Conservation (phyloP, 495 filamentous ascomycete species). For the Aspergillus biplanus region DNA sequence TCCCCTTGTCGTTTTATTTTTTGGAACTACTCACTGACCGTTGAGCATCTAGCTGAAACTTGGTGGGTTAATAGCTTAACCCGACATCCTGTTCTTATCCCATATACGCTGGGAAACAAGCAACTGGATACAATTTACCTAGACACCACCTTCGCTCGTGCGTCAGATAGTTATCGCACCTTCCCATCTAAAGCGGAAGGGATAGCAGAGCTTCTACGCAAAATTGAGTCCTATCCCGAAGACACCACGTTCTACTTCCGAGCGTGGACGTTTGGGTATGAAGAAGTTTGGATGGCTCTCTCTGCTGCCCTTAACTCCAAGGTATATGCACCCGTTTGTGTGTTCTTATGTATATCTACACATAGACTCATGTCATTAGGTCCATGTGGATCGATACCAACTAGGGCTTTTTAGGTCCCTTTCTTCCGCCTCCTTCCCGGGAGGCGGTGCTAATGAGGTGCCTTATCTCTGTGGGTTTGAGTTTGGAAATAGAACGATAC, state of each 20-base stretch:
- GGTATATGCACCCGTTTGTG: constrained; percentile 39
- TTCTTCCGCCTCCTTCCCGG: constrained; percentile 33
- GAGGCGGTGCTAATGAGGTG: constrained; percentile 55
- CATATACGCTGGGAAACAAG: constrained; percentile 70
- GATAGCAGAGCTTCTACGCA: constrained; percentile 70
- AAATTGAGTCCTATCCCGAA: constrained; percentile 68
- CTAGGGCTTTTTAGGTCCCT: constrained; percentile 73
- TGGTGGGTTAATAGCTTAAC: constrained; percentile 71
- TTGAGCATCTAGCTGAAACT: constrained; percentile 50
- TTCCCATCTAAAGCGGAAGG: constrained; percentile 72
- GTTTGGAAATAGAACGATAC: constrained; percentile 69
- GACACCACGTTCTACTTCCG: constrained; percentile 84
- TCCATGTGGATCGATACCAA: constrained; percentile 87
- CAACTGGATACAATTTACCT: constrained; percentile 80
- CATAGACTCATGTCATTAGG: constrained; percentile 40
- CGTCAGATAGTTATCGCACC: constrained; percentile 44
- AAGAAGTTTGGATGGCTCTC: constrained; percentile 88
- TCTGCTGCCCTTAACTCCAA: constrained; percentile 67
- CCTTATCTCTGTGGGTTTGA: constrained; percentile 74
- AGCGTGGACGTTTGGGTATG: constrained; percentile 92
- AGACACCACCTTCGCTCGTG: constrained; percentile 76
- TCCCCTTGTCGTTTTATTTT: background rate
- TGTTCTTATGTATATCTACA: constrained; percentile 15
- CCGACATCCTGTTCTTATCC: constrained; percentile 73
- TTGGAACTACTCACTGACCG: background rate